Percentiles rank a stretch among this genome's conserved stretches.
Conservation (phyloP, 2,329 filamentous ascomycete genomes). For the Parastagonospora avenae region DNA sequence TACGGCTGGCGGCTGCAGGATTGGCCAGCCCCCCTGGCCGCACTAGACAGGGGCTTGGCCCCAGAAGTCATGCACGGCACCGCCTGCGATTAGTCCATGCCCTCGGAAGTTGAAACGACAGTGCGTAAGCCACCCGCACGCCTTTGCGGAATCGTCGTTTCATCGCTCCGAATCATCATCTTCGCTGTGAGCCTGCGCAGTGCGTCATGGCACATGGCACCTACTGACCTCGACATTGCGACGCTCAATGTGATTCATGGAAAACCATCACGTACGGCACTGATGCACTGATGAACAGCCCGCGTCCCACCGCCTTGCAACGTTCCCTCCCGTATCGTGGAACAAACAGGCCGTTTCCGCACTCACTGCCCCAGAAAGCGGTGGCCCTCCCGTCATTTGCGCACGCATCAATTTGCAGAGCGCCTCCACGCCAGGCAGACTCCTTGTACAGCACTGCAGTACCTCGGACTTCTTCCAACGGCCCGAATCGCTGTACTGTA, state of each 20-base stretch:
- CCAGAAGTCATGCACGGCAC: slow-evolving; percentile 14
- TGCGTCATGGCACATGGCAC: slow-evolving; percentile 22
- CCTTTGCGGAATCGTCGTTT: slow-evolving; percentile 21
- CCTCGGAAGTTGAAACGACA: slow-evolving; percentile 22
- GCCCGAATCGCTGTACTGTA: slow-evolving; percentile 1
- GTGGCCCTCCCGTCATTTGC: slow-evolving; percentile 13
- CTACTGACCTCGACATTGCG: slow-evolving; percentile 1
- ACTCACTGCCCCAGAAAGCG: slow-evolving; percentile 8
- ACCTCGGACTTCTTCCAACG: not conserved
- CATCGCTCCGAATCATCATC: slow-evolving; percentile 25
- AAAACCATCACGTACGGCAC: not conserved
- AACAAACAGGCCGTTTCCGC: not conserved
- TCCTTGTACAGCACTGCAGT: slow-evolving; percentile 3
- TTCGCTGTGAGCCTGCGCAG: slow-evolving; percentile 1
- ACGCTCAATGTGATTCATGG: not conserved
- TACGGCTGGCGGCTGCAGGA: slow-evolving; percentile 10
- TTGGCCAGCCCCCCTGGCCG: slow-evolving; percentile 22
- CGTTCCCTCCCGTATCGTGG: not conserved
- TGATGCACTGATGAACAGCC: not conserved
- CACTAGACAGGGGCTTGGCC: slow-evolving; percentile 7
- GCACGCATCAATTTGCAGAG: slow-evolving; percentile 18
- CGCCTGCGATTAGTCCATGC: slow-evolving; percentile 13
- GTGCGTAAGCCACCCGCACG: slow-evolving; percentile 17
- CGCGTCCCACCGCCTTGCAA: not conserved
- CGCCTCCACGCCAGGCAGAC: not conserved